phyloP scores from a whole-genome alignment of 140 eudicot genomes.

The Senecio squalidus region DNA sequence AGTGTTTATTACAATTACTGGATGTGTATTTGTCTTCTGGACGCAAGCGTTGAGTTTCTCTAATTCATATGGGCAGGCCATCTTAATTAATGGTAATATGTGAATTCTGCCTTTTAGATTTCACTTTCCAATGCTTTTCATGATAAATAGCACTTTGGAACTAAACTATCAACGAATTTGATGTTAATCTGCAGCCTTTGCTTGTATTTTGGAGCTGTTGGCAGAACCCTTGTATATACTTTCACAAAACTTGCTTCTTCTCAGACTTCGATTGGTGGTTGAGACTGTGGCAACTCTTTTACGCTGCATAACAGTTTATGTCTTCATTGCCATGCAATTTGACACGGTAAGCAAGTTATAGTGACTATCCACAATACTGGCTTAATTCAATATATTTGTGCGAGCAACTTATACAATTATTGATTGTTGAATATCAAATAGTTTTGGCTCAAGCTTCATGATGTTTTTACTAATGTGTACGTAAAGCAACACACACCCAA shows the following conservation, averaged over 20 bases:
- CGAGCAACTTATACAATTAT: slow-evolving; percentile 5
- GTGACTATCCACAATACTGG: slow-evolving; percentile 6
- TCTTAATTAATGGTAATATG: slow-evolving; percentile 68
- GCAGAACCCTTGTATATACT: slow-evolving; percentile 97
- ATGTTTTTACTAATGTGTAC: no score
- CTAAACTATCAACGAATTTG: slow-evolving; percentile 54
- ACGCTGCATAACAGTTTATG: slow-evolving; percentile 67
- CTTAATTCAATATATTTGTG: not conserved
- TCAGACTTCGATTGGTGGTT: slow-evolving; percentile 76
- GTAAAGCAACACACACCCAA: not conserved
- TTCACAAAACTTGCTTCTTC: slow-evolving; percentile 80
- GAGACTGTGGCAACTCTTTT: slow-evolving; percentile 81
- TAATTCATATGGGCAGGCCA: slow-evolving; percentile 78
- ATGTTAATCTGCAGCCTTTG: slow-evolving; percentile 51
- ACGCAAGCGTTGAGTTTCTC: slow-evolving; percentile 70
- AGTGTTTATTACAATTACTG: slow-evolving; percentile 47
- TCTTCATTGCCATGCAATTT: slow-evolving; percentile 53
- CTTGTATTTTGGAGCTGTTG: slow-evolving; percentile 81
- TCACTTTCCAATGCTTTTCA: not conserved
- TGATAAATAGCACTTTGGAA: slow-evolving; percentile 4
- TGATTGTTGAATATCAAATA: no score
- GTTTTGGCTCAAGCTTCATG: no score
- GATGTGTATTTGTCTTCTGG: slow-evolving; percentile 72
- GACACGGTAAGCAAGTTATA: slow-evolving; percentile 46
- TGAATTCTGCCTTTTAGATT: slow-evolving; percentile 7